These are phyloP conservation scores for Fusarium hainanense DNA, from an alignment of 2,329 filamentous ascomycete genomes.

Conservation along the genomic window DNA sequence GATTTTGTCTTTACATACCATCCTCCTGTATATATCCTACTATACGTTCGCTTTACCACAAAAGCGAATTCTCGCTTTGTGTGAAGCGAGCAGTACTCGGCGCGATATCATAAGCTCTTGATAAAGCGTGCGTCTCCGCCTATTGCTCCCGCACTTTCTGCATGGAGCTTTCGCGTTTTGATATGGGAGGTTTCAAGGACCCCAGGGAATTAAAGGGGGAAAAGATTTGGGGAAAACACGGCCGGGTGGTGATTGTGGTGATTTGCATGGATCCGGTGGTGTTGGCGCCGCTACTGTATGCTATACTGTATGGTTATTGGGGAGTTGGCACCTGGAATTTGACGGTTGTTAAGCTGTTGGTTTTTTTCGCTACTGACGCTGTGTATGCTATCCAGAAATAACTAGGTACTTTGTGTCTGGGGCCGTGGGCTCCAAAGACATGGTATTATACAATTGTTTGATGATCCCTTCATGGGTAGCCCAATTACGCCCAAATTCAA, in stretches of 20 bases:
- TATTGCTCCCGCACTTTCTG: constrained; percentile 9
- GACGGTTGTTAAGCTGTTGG: constrained; percentile 11
- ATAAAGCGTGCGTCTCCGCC: background rate
- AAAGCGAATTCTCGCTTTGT: background rate
- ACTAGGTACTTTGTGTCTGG: background rate
- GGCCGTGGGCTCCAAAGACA: background rate
- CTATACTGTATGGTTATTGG: constrained; percentile 42
- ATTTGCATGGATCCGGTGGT: constrained; percentile 28
- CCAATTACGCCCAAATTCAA: background rate
- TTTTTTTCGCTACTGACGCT: background rate
- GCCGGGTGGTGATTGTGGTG: constrained; percentile 15
- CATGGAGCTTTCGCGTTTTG: constrained; percentile 20
- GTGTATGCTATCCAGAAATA: background rate
- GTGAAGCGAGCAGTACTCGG: background rate
- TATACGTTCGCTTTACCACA: constrained; percentile 11
- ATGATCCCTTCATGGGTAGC: background rate
- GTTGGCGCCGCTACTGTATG: constrained; percentile 38
- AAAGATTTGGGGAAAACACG: constrained; percentile 12
- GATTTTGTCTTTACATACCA: constrained; percentile 14
- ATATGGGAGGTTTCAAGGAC: constrained; percentile 16
- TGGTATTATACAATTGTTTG: constrained; percentile 10
- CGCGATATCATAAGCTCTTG: constrained; percentile 1
- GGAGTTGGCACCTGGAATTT: constrained; percentile 38
- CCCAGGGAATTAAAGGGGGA: constrained; percentile 20
- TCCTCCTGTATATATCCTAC: constrained; percentile 1